phyloP scores from a whole-genome alignment of 2,329 filamentous ascomycete species.

The Emmonsiellopsis sp. region DNA sequence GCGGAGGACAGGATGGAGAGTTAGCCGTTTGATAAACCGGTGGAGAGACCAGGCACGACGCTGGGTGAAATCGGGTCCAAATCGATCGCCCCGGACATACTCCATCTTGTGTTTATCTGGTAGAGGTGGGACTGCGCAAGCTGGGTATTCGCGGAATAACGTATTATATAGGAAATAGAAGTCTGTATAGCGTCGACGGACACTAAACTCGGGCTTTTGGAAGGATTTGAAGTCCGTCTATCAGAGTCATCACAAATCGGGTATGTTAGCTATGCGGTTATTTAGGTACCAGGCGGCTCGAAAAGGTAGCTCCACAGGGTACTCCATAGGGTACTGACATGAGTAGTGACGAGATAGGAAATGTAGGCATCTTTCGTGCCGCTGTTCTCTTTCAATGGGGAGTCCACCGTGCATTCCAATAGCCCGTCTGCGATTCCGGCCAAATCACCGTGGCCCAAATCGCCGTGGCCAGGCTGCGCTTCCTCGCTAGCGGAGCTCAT shows the following conservation, averaged over 20 bases:
- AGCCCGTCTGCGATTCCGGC: conserved; percentile 61
- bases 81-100: conserved; percentile 92
- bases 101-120: conserved; percentile 99
- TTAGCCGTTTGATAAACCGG: conserved; percentile 78
- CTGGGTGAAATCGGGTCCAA: conserved; percentile 83
- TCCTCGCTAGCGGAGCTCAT: conserved; percentile 37
- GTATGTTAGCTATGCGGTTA: conserved; percentile 2
- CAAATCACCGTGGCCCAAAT: conserved; percentile 47
- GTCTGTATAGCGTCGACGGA: conserved; percentile 91
- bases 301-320: neutral
- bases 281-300: neutral
- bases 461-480: conserved; percentile 23
- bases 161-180: conserved; percentile 95
- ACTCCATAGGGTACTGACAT: conserved; percentile 47
- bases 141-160: conserved; percentile 76
- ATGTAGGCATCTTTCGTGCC: conserved; percentile 95
- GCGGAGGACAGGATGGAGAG: conserved; percentile 80
- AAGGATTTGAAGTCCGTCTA: conserved; percentile 94
- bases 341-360: conserved; percentile 86
- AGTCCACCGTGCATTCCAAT: conserved; percentile 73
- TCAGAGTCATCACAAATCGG: conserved; percentile 1
- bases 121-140: conserved; percentile 84
- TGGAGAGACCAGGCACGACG: conserved; percentile 83
- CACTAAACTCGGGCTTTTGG: conserved; percentile 66
- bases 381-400: conserved; percentile 88